phyloP scores from a whole-genome alignment of 345 rosid species.

The Theobroma cacao region DNA sequence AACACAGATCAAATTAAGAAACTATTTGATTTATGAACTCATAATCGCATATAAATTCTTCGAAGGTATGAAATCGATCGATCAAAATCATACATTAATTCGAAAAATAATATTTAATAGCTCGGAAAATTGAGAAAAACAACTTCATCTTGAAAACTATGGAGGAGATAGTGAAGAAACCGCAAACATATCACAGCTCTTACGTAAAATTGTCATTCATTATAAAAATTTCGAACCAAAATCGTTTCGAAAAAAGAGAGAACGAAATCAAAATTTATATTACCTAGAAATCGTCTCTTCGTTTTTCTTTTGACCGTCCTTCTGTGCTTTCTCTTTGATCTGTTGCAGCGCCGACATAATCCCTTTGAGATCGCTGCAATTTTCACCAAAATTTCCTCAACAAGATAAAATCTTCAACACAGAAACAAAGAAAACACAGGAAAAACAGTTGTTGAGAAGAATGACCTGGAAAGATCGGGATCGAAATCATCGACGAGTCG shows the following conservation, averaged over 20 bases:
- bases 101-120: background rate
- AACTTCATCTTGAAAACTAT: background rate
- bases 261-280: background rate
- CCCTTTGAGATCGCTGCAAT: constrained; percentile 73
- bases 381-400: constrained; percentile 11
- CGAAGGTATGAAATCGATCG: background rate
- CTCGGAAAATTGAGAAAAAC: background rate
- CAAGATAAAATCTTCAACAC: background rate
- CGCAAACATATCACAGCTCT: background rate
- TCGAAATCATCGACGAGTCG: constrained; percentile 51
- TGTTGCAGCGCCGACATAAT: constrained; percentile 78
- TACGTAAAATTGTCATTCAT: background rate
- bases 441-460: background rate
- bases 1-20: background rate
- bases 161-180: background rate
- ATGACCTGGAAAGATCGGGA: constrained; percentile 58
- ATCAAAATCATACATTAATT: background rate
- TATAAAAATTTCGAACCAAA: background rate
- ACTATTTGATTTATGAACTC: no score
- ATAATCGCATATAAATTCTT: background rate
- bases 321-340: constrained; percentile 71
- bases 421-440: background rate
- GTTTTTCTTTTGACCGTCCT: constrained; percentile 78
- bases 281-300: constrained; percentile 88
- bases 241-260: background rate